Percentiles rank a stretch among this genome's conserved stretches.
phyloP scores from a whole-genome alignment of 495 filamentous ascomycete genomes.

The Amniculicola lignicola region DNA sequence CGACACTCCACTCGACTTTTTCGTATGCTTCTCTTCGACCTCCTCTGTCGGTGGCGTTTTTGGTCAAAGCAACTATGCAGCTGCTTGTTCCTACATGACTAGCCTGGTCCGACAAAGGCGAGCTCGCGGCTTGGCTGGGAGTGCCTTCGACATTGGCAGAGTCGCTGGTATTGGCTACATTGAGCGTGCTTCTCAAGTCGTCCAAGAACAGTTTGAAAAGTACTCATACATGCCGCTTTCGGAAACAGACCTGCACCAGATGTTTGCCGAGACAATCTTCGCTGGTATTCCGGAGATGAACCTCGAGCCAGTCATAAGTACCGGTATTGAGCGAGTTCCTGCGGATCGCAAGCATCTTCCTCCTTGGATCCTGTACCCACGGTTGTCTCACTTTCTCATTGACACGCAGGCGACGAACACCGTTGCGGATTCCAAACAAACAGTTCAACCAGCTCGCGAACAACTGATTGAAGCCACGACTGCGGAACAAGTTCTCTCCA shows the following conservation, averaged over 20 bases:
- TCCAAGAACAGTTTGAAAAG: conserved; percentile 2
- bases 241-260: conserved; percentile 58
- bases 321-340: conserved; percentile 25
- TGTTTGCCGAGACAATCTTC: conserved; percentile 57
- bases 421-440: background rate
- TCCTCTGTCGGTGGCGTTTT: conserved; percentile 6
- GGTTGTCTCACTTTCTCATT: conserved; percentile 6
- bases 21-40: conserved; percentile 19
- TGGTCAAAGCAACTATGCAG: conserved; percentile 20
- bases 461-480: background rate
- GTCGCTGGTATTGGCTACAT: conserved; percentile 10
- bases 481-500: background rate
- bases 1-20: conserved; percentile 22
- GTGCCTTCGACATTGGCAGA: background rate
- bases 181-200: background rate
- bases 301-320: conserved; percentile 9
- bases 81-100: conserved; percentile 5
- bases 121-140: conserved; percentile 1
- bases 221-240: conserved; percentile 42
- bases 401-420: background rate
- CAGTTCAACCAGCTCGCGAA: background rate
- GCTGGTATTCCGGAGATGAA: conserved; percentile 38
- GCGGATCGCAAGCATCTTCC: conserved; percentile 25
- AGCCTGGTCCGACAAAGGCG: conserved; percentile 7
- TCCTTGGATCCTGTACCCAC: conserved; percentile 5